phyloP scores from a whole-genome alignment of 495 filamentous ascomycete species.

The Aspergillus coremiiformis region DNA sequence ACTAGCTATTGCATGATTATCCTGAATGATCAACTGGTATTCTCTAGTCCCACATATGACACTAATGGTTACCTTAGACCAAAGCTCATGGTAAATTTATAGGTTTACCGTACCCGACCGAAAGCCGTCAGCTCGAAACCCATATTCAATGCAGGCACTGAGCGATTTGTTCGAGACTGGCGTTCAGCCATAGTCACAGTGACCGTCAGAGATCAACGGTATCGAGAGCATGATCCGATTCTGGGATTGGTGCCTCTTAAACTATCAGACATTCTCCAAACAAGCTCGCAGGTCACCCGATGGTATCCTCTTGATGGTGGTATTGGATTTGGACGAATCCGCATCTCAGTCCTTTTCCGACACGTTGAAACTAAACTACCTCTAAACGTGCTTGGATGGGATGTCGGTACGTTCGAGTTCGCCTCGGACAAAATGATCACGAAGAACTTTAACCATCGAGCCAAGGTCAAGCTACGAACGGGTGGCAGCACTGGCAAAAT shows the following conservation, averaged over 20 bases:
- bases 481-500: constrained; percentile 76
- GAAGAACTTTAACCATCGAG: constrained; percentile 45
- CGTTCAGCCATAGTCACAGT: constrained; percentile 77
- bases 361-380: constrained; percentile 78
- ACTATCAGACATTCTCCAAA: constrained; percentile 78
- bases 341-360: constrained; percentile 83
- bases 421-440: constrained; percentile 56
- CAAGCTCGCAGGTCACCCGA: constrained; percentile 67
- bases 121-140: constrained; percentile 91
- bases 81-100: neutral
- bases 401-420: constrained; percentile 92
- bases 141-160: constrained; percentile 94
- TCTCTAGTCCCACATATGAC: neutral
- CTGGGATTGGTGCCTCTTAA: constrained; percentile 85
- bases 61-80: neutral
- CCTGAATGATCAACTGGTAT: constrained; percentile 75
- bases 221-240: constrained; percentile 89
- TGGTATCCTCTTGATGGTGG: constrained; percentile 65
- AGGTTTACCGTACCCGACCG: constrained; percentile 78
- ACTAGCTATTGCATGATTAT: constrained; percentile 88
- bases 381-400: constrained; percentile 76
- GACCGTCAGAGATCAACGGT: constrained; percentile 77
- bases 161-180: constrained; percentile 94
- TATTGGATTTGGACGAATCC: constrained; percentile 75
- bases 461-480: constrained; percentile 70